These are phyloP conservation scores for Oidiodendron maius DNA, from an alignment of 495 filamentous ascomycete species.

Conservation along the genomic window DNA sequence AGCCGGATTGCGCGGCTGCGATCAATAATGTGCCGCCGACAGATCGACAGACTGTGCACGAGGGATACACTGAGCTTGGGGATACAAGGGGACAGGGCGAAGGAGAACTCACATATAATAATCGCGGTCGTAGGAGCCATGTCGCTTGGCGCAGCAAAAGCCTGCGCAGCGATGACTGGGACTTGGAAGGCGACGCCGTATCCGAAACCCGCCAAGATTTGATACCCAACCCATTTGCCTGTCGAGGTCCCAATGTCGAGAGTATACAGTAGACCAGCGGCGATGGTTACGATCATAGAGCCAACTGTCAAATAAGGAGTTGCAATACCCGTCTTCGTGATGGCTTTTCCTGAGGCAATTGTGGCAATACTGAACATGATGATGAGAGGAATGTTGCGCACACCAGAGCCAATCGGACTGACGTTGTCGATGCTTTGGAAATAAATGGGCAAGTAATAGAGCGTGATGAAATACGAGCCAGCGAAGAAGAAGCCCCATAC, in stretches of 20 bases:
- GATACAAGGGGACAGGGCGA: not conserved
- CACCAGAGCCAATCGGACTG: constrained; percentile 1
- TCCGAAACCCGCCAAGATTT: constrained; percentile 6
- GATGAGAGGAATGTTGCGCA: constrained; percentile 32
- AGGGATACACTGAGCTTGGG: not conserved
- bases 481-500: constrained; percentile 47
- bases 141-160: not conserved
- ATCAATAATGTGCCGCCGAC: constrained; percentile 59
- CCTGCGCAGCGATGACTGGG: constrained; percentile 22
- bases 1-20: constrained; percentile 53
- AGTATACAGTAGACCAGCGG: constrained; percentile 23
- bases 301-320: constrained; percentile 26
- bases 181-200: constrained; percentile 15
- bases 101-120: constrained; percentile 1
- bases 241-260: not conserved
- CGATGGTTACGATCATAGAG: constrained; percentile 21
- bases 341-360: constrained; percentile 23
- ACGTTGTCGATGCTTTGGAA: constrained; percentile 63
- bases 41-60: not conserved
- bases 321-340: constrained; percentile 25
- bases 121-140: constrained; percentile 1
- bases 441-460: no score
- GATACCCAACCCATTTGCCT: constrained; percentile 12
- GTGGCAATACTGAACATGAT: constrained; percentile 26
- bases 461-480: constrained; percentile 49